A percentile compares a stretch with the other conserved stretches of the same genome.
These are phyloP conservation scores for Sordariomycetes sp. DNA, from an alignment of 2,329 filamentous ascomycete genomes.

Conservation along the genomic window DNA sequence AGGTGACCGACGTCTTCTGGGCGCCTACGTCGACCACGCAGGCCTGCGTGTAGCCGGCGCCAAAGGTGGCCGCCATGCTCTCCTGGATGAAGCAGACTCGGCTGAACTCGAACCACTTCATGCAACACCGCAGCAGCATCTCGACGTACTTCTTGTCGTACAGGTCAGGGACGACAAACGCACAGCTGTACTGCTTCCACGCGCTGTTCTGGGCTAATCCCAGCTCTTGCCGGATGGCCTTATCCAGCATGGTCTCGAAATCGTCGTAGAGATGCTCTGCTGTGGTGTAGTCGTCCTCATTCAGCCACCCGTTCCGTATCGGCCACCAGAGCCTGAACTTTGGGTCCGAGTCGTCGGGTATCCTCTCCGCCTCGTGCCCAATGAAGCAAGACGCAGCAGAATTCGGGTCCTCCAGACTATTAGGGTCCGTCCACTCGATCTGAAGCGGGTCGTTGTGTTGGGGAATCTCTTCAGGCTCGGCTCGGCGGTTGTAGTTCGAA, in stretches of 20 bases:
- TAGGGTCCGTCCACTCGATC: slow-evolving; percentile 88
- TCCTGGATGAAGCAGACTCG: slow-evolving; percentile 92
- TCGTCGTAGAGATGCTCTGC: slow-evolving; percentile 75
- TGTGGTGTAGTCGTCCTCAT: slow-evolving; percentile 76
- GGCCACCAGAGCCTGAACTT: slow-evolving; percentile 93
- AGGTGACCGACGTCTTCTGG: slow-evolving; percentile 94
- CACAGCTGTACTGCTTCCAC: slow-evolving; percentile 84
- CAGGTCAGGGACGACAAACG: slow-evolving; percentile 92
- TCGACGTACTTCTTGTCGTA: slow-evolving; percentile 93
- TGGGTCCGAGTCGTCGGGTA: slow-evolving; percentile 79
- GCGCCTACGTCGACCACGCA: slow-evolving; percentile 95
- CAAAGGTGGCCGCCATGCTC: slow-evolving; percentile 86
- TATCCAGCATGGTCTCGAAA: slow-evolving; percentile 74
- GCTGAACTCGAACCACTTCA: slow-evolving; percentile 81
- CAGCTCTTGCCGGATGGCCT: slow-evolving; percentile 75
- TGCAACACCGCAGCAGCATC: slow-evolving; percentile 68
- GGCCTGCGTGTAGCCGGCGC: slow-evolving; percentile 83
- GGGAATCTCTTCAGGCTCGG: slow-evolving; percentile 72
- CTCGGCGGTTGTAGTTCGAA: slow-evolving; percentile 82
- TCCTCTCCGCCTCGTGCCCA: slow-evolving; percentile 68
- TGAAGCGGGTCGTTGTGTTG: slow-evolving; percentile 91
- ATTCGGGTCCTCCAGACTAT: slow-evolving; percentile 50
- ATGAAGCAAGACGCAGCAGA: slow-evolving; percentile 53
- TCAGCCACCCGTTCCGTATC: slow-evolving; percentile 72
- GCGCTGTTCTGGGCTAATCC: slow-evolving; percentile 65